A percentile compares a stretch with the other conserved stretches of the same genome.
Evolutionary conservation across 768 basidiomycete species (phyloP).

Genomic region (Mycena amicta): DNA sequence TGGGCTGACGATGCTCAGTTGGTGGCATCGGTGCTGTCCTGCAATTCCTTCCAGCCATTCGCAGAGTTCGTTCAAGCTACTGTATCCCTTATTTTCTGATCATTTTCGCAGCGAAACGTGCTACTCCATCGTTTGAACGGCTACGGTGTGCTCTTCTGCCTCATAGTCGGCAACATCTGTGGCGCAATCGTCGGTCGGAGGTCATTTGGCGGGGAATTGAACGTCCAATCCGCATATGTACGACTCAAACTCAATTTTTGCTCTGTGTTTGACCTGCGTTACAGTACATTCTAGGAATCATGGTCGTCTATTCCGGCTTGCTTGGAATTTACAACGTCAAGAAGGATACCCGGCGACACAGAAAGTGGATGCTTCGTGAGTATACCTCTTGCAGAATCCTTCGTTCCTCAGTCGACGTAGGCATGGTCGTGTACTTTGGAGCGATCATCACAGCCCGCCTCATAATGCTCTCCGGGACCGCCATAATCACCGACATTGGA

Average conservation of each 20-base stretch:
- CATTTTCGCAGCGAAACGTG: constrained; percentile 17
- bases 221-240: constrained; percentile 26
- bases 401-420: constrained; percentile 1
- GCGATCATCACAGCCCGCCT: constrained; percentile 23
- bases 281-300: constrained; percentile 23
- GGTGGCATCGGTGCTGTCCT: constrained; percentile 25
- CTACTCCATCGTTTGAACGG: constrained; percentile 7
- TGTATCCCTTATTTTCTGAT: background rate
- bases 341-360: constrained; percentile 26
- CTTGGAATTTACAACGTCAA: constrained; percentile 27
- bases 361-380: constrained; percentile 34
- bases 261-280: background rate
- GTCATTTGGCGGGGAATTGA: constrained; percentile 30
- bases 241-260: background rate
- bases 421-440: constrained; percentile 25
- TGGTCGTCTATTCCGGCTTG: constrained; percentile 21
- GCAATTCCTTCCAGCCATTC: constrained; percentile 30
- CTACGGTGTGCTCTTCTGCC: constrained; percentile 21
- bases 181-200: constrained; percentile 23
- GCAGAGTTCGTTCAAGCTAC: constrained; percentile 19
- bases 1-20: constrained; percentile 12
- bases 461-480: constrained; percentile 17
- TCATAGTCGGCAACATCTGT: constrained; percentile 25
- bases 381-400: background rate
- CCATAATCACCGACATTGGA: constrained; percentile 26